Evolutionary conservation across 2,329 filamentous ascomycete species (phyloP).

Genomic region (Colletotrichum phormii): DNA sequence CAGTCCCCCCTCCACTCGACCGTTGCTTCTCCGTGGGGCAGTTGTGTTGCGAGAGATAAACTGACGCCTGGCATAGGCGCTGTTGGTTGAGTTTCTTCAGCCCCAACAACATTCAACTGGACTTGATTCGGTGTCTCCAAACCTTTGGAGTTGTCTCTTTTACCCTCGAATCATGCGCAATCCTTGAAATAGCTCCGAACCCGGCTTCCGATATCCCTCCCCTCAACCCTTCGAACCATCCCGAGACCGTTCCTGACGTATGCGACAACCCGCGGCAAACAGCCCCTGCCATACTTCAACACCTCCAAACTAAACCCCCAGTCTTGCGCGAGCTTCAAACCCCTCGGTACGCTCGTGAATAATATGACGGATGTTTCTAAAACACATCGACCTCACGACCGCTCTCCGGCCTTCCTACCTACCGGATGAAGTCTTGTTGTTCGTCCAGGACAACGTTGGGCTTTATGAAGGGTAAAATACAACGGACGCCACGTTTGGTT

Average conservation of each 20-base stretch:
- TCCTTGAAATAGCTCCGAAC: constrained; percentile 8
- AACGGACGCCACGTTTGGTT: not conserved
- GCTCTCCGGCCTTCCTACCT: constrained; percentile 92
- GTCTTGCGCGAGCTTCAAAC: constrained; percentile 6
- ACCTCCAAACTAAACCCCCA: not conserved
- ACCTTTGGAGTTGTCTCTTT: not conserved
- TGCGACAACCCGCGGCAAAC: constrained; percentile 23
- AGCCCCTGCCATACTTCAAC: not conserved
- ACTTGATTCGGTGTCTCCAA: not conserved
- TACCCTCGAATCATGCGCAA: constrained; percentile 19
- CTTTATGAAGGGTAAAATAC: constrained; percentile 89
- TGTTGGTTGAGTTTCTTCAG: not conserved
- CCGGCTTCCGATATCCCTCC: not conserved
- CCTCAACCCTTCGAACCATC: not conserved
- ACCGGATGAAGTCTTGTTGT: constrained; percentile 93
- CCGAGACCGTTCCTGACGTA: constrained; percentile 19
- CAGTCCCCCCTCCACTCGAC: not conserved
- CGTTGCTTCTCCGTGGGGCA: constrained; percentile 19
- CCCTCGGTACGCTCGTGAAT: constrained; percentile 3
- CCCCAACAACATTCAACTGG: not conserved
- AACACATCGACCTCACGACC: constrained; percentile 94
- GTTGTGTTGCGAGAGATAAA: constrained; percentile 28
- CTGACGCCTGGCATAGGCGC: constrained; percentile 18
- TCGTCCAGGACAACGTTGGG: constrained; percentile 97
- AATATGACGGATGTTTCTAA: constrained; percentile 92